These are phyloP conservation scores for Aspergillus sp. DNA, from an alignment of 2,329 filamentous ascomycete species.

Conservation along the genomic window DNA sequence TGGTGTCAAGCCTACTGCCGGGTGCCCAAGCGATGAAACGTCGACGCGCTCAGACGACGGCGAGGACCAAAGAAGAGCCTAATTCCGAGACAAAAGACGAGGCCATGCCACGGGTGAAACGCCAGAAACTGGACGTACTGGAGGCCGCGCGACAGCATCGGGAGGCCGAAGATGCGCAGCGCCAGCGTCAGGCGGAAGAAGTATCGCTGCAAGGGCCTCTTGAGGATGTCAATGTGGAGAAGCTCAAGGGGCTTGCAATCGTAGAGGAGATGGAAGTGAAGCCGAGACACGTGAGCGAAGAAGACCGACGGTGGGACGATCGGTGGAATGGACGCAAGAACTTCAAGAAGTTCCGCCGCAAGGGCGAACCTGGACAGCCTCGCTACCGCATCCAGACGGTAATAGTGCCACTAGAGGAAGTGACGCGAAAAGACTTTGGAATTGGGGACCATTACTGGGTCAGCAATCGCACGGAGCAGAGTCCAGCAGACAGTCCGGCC, in stretches of 20 bases:
- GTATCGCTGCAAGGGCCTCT: constrained; percentile 55
- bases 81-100: constrained; percentile 27
- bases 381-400: constrained; percentile 54
- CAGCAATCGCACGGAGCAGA: constrained; percentile 35
- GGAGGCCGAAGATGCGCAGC: constrained; percentile 52
- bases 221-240: constrained; percentile 68
- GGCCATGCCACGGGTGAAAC: constrained; percentile 47
- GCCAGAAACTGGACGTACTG: constrained; percentile 67
- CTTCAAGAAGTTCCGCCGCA: constrained; percentile 77
- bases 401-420: constrained; percentile 72
- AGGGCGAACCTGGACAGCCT: constrained; percentile 34
- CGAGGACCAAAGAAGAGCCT: constrained; percentile 44
- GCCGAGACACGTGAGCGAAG: constrained; percentile 32
- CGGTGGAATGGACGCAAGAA: constrained; percentile 94
- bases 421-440: constrained; percentile 69
- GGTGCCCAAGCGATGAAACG: constrained; percentile 77
- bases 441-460: constrained; percentile 76
- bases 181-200: constrained; percentile 56
- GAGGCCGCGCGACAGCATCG: constrained; percentile 60
- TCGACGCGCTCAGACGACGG: constrained; percentile 65
- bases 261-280: constrained; percentile 74
- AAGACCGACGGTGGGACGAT: constrained; percentile 73
- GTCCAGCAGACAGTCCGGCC: constrained; percentile 24
- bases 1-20: constrained; percentile 73
- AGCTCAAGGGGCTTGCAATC: constrained; percentile 72